Evolutionary conservation across 148 eudicot species (phyloP), one percentile per base, ranked within the genome.

Genomic region (Dianthus caryophyllus): DNA sequence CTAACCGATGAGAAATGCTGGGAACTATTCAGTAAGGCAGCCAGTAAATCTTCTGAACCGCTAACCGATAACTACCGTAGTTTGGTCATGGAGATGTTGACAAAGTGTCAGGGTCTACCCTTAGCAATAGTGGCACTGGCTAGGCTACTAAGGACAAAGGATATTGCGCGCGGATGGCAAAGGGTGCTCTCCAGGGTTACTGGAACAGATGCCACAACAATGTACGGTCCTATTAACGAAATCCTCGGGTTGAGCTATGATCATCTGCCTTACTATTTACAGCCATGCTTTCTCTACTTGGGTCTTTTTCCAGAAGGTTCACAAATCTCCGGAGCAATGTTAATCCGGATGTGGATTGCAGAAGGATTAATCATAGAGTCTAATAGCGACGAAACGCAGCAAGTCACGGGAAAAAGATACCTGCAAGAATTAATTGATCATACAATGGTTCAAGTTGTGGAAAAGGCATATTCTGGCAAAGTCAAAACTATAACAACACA

Each of bases 311-410:
- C 58, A 2, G 70, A 66, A 30, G 46, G 54, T 21, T 29, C 27
- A 2, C 5, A 25, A 9, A 66, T 66, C 25, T 26, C 39, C 0
- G 46, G 22, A 5, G 59, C 24, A 24, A 66, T 27, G 12, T 29
- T 66, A 25, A 44, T 66, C n/a, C 21, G 60, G 17, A 49, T 66
- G 70, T 66, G 78, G 78, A 64, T 69, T n/a, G 78, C 78, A 1
- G 78, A 75, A 65, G 81, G 81, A 17, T 73, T 77, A n/a, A n/a
- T n/a, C 24, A 64, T 72, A 1, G 11, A 58, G 36, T 17, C 39
- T 1, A 4, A 38, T 0, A 49, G 39, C 0, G 71, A 47, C n/a
- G 43, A 39, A 1, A 65, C 70, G 15, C 4, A 73, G 24, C 74
- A 78, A 33, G 81, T 64, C 6, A 71, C 63, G 12, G 81, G 58